A percentile compares a stretch with the other conserved stretches of the same genome.
These are phyloP conservation scores for Plasmodium gallinaceum DNA, from an alignment of 169 alveolate species.

Conservation along the genomic window DNA sequence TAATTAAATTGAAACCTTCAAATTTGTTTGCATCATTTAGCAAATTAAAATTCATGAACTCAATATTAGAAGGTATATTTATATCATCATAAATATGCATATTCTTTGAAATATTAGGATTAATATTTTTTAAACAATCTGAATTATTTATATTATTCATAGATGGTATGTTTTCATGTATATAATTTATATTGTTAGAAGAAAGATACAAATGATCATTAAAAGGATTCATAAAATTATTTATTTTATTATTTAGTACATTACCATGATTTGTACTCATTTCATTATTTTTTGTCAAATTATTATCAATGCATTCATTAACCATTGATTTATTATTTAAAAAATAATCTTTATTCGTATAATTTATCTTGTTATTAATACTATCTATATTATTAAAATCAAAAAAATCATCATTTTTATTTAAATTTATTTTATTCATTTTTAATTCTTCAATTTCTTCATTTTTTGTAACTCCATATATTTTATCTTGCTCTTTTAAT, in stretches of 20 bases:
- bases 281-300: slow-evolving; percentile 1
- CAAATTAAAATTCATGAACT: slow-evolving; percentile 19
- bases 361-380: not conserved
- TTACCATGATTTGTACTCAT: not conserved
- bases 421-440: not conserved
- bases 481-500: slow-evolving; percentile 51
- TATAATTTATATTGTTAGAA: slow-evolving; percentile 32
- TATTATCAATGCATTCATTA: slow-evolving; percentile 5
- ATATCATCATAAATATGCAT: slow-evolving; percentile 33
- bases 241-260: slow-evolving; percentile 52
- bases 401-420: not conserved
- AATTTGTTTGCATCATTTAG: slow-evolving; percentile 4
- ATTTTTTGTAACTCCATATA: slow-evolving; percentile 25
- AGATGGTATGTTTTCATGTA: slow-evolving; percentile 4
- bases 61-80: slow-evolving; percentile 17
- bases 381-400: not conserved
- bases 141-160: slow-evolving; percentile 4
- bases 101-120: slow-evolving; percentile 4
- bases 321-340: not conserved
- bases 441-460: not conserved
- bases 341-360: not conserved
- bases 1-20: slow-evolving; percentile 14
- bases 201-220: slow-evolving; percentile 42
- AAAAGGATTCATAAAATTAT: slow-evolving; percentile 4
- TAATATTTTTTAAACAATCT: not conserved